Evolutionary conservation across 306 rosid species (phyloP), one percentile per base, ranked within the genome.

Genomic region (Rubus parviflorus): DNA sequence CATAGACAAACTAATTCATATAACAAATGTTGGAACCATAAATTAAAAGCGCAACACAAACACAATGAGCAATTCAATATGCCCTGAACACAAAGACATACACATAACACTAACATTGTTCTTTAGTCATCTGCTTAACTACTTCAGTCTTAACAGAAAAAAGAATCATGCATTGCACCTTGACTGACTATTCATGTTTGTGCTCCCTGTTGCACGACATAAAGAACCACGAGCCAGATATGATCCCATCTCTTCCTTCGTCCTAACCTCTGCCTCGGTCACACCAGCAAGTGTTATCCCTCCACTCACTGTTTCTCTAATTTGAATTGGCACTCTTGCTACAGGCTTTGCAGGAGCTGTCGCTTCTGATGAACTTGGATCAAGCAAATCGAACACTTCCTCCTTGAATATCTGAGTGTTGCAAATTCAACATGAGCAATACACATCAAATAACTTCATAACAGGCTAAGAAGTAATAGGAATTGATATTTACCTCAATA

Each of bases 271-370:
- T 0, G 92, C 88, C 82, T 94, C 98, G 0, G 93, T 88, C 77
- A 91, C 97, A 52, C 98, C 98, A 57, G 96, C 90, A 58, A 91
- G 92, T 49, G 98, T 91, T 82, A 94, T 94, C 73, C 97, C 98
- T 75, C 98, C 98, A 68, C 80, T 87, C 53, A 81, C 75, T 8
- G 94, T 90, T 84, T 94, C 98, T 79, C 98, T 86, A 46, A 94
- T 94, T 77, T 94, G 98, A 16, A 94, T 94, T 30, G 98, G 97
- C 72, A 82, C 91, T 85, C 97, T 82, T 68, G 83, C 77, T 16
- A 73, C 85, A 16, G 81, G 79, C 83, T 91, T 94, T 56, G 60
- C 35, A 25, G 60, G 74, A 75, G 78, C 70, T 40, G 82, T 76
- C 30, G 76, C 87, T 53, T 88, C 96, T 7, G 78, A 37, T 58